A percentile compares a stretch with the other conserved stretches of the same genome.
phyloP scores from a whole-genome alignment of 352 stramenopile genomes.

The Globisporangium emineosum region DNA sequence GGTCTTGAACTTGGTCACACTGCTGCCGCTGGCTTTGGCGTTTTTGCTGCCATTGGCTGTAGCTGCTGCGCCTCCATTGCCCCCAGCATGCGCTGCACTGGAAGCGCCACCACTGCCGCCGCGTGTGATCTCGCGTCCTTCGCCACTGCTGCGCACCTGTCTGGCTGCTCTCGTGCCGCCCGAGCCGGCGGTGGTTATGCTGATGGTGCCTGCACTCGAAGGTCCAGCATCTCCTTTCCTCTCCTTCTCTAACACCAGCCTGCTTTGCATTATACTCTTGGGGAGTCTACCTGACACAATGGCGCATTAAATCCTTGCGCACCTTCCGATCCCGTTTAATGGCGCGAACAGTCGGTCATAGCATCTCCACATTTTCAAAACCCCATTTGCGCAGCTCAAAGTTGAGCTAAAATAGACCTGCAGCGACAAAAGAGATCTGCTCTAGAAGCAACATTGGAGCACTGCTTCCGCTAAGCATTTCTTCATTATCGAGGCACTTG shows the following conservation, averaged over 20 bases:
- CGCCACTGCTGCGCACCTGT: slow-evolving; percentile 38
- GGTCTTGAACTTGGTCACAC: slow-evolving; percentile 83
- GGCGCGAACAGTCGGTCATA: not conserved
- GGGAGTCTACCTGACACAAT: too few species aligned
- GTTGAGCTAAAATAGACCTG: not conserved
- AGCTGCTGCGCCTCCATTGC: not conserved
- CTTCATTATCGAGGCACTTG: slow-evolving; percentile 3
- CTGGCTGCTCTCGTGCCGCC: slow-evolving; percentile 20
- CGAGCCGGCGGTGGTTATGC: slow-evolving; percentile 4
- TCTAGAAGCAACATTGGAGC: not conserved
- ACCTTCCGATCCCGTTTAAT: not conserved
- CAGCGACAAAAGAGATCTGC: not conserved
- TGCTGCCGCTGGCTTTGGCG: slow-evolving; percentile 5
- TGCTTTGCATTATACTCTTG: not conserved
- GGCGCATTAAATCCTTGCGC: not conserved
- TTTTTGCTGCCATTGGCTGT: not conserved
- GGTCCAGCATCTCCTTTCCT: slow-evolving; percentile 5
- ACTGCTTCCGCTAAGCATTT: not conserved
- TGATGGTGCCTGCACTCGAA: slow-evolving; percentile 27
- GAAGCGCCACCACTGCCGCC: slow-evolving; percentile 14
- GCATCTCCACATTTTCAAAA: too few species aligned
- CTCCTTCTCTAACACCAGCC: slow-evolving; percentile 5
- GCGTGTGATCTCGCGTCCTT: slow-evolving; percentile 22
- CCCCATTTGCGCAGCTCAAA: not conserved
- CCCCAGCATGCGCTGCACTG: not conserved